Evolutionary conservation across 2,329 filamentous ascomycete genomes (phyloP), one percentile per base, ranked within the genome.

Genomic region (Trichoderma sp.): DNA sequence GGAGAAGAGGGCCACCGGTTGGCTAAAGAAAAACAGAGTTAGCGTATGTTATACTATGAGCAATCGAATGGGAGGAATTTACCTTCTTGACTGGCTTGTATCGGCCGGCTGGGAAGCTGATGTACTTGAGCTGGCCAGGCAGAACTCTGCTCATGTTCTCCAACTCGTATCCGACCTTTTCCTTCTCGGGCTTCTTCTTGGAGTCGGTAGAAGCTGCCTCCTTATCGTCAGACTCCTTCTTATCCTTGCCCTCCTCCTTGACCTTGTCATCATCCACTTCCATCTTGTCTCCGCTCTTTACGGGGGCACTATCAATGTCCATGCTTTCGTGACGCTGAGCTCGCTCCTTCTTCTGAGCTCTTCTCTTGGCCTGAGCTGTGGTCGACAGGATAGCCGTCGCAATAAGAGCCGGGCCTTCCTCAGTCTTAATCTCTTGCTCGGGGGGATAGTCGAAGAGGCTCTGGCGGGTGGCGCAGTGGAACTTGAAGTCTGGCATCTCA

Each of bases 371-470:
- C 82, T 98, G 96, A 1, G 95, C 95, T 2, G 96, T 99, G 4
- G 97, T 99, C 3, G 95, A 98, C 20, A 99, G 86, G 57, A 99
- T 94, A 28, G 97, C 96, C 11, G 96, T 98, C 76, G 97, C 96
- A 75, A 99, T 93, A 82, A 97, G 90, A 73, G 97, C 93, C 0
- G 95, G 95, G 0, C 94, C 94, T 80, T 98, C 95, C 78, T 98
- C 95, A 0, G 93, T 84, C 87, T 98, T 98, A 78, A 97, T 91
- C 80, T 98, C 95, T 77, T 97, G 93, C 82, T 98, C 95, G 1
- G 96, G 97, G 39, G 96, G 96, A 79, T 99, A 99, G 82, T 99
- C 96, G 79, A 99, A 99, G 76, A 98, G 88, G 81, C 95, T 98
- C 68, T 95, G 95, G 72, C 94, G 91, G 12, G 95, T 97, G 76